These are phyloP conservation scores for Heteromeles arbutifolia DNA, from an alignment of 306 rosid genomes.

Conservation along the genomic window DNA sequence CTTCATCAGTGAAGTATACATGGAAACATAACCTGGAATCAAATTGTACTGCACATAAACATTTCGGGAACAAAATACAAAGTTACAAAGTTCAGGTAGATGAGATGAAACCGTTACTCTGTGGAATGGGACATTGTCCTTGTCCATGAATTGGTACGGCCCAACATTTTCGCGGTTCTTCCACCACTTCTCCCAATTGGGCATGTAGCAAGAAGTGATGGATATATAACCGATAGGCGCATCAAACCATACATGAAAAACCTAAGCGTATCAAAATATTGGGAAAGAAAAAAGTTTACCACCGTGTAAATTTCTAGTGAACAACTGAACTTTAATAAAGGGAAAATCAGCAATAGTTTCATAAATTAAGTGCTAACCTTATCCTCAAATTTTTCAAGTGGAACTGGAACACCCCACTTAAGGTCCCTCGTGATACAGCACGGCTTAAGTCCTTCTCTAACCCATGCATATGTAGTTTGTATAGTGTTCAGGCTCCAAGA, in stretches of 20 bases:
- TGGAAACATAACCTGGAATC: constrained; percentile 73
- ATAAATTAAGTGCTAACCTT: constrained; percentile 35
- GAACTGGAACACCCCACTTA: constrained; percentile 86
- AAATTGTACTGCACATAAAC: constrained; percentile 6
- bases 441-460: constrained; percentile 52
- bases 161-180: constrained; percentile 70
- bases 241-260: constrained; percentile 86
- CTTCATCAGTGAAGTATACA: constrained; percentile 61
- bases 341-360: background rate
- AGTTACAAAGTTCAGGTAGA: background rate
- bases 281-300: background rate
- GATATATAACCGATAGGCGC: constrained; percentile 84
- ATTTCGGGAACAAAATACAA: background rate
- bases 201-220: constrained; percentile 68
- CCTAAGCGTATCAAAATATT: constrained; percentile 27
- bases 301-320: background rate
- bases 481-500: constrained; percentile 76
- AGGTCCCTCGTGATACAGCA: constrained; percentile 76
- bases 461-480: constrained; percentile 64
- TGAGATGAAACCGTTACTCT: constrained; percentile 41
- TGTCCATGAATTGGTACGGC: constrained; percentile 77
- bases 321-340: background rate
- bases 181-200: constrained; percentile 86
- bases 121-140: constrained; percentile 82
- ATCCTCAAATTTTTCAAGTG: constrained; percentile 56